phyloP scores from a whole-genome alignment of 2,329 filamentous ascomycete genomes.

The Calonectria montana region DNA sequence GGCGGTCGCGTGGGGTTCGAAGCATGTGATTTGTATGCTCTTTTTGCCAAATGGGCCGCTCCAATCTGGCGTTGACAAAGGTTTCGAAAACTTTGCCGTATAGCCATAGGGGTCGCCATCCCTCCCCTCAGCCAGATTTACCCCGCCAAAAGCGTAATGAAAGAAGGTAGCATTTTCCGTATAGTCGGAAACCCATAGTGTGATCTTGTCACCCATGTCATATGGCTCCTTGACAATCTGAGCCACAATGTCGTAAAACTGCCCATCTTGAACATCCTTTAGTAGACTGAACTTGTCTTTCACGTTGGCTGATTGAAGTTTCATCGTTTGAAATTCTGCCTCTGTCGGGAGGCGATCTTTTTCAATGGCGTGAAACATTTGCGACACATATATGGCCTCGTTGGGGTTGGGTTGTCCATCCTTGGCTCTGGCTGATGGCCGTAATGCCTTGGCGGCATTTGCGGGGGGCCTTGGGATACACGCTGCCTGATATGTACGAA shows the following conservation, averaged over 20 bases:
- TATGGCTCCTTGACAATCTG: conserved; percentile 71
- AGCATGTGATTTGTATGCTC: conserved; percentile 79
- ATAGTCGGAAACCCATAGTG: conserved; percentile 85
- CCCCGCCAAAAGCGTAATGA: conserved; percentile 53
- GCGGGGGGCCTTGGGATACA: conserved; percentile 49
- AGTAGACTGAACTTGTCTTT: conserved; percentile 73
- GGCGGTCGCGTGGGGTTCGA: conserved; percentile 72
- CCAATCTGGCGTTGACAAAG: conserved; percentile 61
- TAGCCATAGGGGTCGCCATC: conserved; percentile 71
- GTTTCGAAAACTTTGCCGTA: conserved; percentile 44
- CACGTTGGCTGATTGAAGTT: conserved; percentile 54
- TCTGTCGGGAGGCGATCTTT: conserved; percentile 56
- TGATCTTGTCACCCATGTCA: conserved; percentile 58
- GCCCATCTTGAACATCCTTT: conserved; percentile 66
- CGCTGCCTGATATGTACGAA: conserved; percentile 56
- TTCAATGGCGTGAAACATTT: conserved; percentile 58
- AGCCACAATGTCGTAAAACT: conserved; percentile 77
- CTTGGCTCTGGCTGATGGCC: conserved; percentile 31
- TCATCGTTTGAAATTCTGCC: conserved; percentile 55
- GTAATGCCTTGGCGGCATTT: conserved; percentile 49
- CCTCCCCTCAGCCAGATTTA: conserved; percentile 45
- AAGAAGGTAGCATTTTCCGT: conserved; percentile 76
- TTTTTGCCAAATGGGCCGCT: conserved; percentile 78
- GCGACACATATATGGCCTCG: conserved; percentile 59
- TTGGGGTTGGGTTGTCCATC: conserved; percentile 32